Evolutionary conservation across 805 yeast species (phyloP), one percentile per base, ranked within the genome.

Genomic region (Ogataea philodendri): DNA sequence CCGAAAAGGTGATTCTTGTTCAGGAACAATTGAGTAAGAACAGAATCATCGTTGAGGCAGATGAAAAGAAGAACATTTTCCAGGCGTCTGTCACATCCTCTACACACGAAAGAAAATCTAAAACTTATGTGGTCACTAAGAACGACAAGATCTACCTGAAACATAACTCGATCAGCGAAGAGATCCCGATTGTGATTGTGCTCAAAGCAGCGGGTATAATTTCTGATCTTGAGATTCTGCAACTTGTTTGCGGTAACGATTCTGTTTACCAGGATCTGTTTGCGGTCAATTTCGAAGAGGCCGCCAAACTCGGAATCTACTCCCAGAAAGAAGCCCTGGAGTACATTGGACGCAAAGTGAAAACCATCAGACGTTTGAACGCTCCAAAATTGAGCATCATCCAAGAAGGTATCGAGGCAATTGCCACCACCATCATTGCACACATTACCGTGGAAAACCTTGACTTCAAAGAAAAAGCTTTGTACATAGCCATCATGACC

Each of bases 21-120:
- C 98, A 93, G 63, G 98, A 93, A 63, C 98, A 93, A 69, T 70
- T 93, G 59, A 82, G 95, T 32, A 93, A 93, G 65, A 93, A 93
- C 64, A 85, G 98, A 74, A 93, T 93, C 56, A 88, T 93, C 54
- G 98, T 93, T 9, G 99, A 93, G 62, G 93, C 96, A 1, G 99
- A 93, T 59, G 95, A 85, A 46, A 86, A 88, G 63, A 93, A 94
- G 61, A 82, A 80, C 4, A 81, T 93, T 15, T 96, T 89, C 14
- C 98, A 93, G 63, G 97, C 98, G 1, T 86, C 96, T 0, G 99
- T 93, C 11, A 93, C 98, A 0, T 87, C 97, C 4, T 88, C 97
- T 3, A 90, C 99, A 1, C 98, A 93, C 62, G 99, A 93, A 64
- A 78, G 98, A 63, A 94, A 90, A 60, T 90, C 97, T 16, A 93